A percentile compares a stretch with the other conserved stretches of the same genome.
phyloP scores from a whole-genome alignment of 2,329 filamentous ascomycete genomes.

The Fonsecaea monophora region DNA sequence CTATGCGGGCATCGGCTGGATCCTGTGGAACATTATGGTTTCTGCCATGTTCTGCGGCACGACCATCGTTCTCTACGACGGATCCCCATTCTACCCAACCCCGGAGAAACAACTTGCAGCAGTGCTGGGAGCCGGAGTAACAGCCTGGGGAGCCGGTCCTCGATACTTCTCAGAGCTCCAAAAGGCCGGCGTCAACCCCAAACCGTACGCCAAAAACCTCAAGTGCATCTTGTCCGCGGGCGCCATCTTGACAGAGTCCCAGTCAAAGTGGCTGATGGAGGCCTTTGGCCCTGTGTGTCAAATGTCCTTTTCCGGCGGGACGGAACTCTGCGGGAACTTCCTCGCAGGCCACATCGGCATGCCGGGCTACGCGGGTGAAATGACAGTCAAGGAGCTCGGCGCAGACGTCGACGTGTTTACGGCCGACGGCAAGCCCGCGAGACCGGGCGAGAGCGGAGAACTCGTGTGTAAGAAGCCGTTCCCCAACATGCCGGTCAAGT shows the following conservation, averaged over 20 bases:
- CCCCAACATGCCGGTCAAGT: constrained; percentile 75
- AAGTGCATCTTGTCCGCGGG: constrained; percentile 21
- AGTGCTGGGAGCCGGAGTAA: constrained; percentile 68
- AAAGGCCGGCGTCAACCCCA: constrained; percentile 67
- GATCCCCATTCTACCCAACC: constrained; percentile 75
- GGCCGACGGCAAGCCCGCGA: constrained; percentile 14
- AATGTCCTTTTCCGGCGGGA: constrained; percentile 42
- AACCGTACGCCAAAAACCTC: constrained; percentile 50
- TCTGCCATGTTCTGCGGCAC: constrained; percentile 65
- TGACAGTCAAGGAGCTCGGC: constrained; percentile 60
- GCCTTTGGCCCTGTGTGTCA: constrained; percentile 29
- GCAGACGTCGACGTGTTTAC: constrained; percentile 39
- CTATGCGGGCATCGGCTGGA: constrained; percentile 55
- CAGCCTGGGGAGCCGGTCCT: constrained; percentile 71
- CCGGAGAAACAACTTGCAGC: constrained; percentile 52
- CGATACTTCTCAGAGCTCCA: constrained; percentile 76
- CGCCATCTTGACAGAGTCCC: constrained; percentile 19
- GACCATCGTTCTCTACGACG: constrained; percentile 75
- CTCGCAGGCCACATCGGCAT: constrained; percentile 67
- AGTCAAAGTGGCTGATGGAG: constrained; percentile 16
- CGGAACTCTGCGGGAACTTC: constrained; percentile 43
- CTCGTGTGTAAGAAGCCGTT: constrained; percentile 74
- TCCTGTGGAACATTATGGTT: constrained; percentile 57
- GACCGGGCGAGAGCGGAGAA: constrained; percentile 70
- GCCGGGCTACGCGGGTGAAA: constrained; percentile 67